phyloP scores from a whole-genome alignment of 2,329 filamentous ascomycete genomes.

The Alternaria arbusti region DNA sequence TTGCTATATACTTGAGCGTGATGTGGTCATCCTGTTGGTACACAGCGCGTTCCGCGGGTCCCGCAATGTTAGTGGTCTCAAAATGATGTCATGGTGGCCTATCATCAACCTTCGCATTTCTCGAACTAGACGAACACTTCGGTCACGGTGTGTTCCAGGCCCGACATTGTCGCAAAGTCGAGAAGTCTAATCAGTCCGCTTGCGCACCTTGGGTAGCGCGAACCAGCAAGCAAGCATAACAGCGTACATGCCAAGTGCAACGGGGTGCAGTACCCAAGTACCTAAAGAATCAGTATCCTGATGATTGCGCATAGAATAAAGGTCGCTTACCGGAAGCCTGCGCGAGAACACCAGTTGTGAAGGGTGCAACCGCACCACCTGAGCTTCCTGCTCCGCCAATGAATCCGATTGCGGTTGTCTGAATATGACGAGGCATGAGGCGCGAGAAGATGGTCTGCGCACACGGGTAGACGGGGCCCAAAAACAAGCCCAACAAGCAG shows the following conservation, averaged over 20 bases:
- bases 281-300: slow-evolving; percentile 48
- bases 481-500: slow-evolving; percentile 71
- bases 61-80: not conserved
- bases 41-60: slow-evolving; percentile 6
- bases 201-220: slow-evolving; percentile 61
- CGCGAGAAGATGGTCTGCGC: slow-evolving; percentile 69
- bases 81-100: slow-evolving; percentile 14
- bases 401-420: slow-evolving; percentile 69
- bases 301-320: not conserved
- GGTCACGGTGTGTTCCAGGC: not conserved
- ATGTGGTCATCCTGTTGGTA: not conserved
- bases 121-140: not conserved
- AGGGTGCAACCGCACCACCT: slow-evolving; percentile 71
- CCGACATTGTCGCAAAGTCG: not conserved
- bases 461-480: slow-evolving; percentile 83
- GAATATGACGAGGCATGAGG: slow-evolving; percentile 64
- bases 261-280: slow-evolving; percentile 69
- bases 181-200: slow-evolving; percentile 63
- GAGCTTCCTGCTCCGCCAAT: slow-evolving; percentile 73
- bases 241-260: slow-evolving; percentile 69
- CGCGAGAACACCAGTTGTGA: slow-evolving; percentile 68
- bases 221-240: slow-evolving; percentile 73
- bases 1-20: not conserved
- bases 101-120: not conserved
- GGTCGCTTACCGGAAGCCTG: slow-evolving; percentile 51